phyloP scores from a whole-genome alignment of 2,329 filamentous ascomycete species.

The Clonostachys rosea region DNA sequence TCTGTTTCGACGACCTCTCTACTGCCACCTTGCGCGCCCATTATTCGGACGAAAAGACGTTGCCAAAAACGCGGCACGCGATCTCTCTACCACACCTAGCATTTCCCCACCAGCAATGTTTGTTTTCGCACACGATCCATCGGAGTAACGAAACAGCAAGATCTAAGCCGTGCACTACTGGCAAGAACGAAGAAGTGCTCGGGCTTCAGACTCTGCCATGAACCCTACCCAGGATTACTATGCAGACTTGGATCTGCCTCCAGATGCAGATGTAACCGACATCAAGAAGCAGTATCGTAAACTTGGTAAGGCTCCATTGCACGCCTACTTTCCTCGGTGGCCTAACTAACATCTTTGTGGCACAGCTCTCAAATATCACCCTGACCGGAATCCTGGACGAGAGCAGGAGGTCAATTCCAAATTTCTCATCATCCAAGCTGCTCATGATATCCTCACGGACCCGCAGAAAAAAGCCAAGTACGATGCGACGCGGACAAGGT shows the following conservation, averaged over 20 bases:
- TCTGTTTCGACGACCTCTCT: too few relatives aligned
- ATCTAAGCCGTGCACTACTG: too few relatives aligned
- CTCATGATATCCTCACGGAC: conserved; percentile 68
- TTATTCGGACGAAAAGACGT: too few relatives aligned
- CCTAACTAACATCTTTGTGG: neutral
- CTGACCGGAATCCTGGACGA: conserved; percentile 81
- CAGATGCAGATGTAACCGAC: conserved; percentile 65
- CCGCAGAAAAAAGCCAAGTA: conserved; percentile 46
- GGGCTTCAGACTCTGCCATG: conserved; percentile 15
- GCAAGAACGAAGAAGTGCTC: too few relatives aligned
- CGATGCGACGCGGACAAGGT: conserved; percentile 37
- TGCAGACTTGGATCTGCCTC: conserved; percentile 70
- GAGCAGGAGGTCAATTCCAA: conserved; percentile 76
- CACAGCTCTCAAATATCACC: conserved; percentile 77
- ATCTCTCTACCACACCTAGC: neutral
- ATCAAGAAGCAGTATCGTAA: conserved; percentile 86
- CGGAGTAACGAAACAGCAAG: too few relatives aligned
- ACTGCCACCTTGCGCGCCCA: too few relatives aligned
- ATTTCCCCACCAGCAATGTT: neutral
- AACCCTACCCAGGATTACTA: conserved; percentile 69
- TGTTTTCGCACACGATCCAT: too few relatives aligned
- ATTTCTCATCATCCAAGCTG: conserved; percentile 83
- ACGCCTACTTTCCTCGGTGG: neutral
- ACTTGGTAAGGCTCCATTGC: conserved; percentile 52
- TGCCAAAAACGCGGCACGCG: too few relatives aligned